A percentile compares a stretch with the other conserved stretches of the same genome.
phyloP scores from a whole-genome alignment of 371 early-diverging fungal genomes.

The Mortierella sp. region DNA sequence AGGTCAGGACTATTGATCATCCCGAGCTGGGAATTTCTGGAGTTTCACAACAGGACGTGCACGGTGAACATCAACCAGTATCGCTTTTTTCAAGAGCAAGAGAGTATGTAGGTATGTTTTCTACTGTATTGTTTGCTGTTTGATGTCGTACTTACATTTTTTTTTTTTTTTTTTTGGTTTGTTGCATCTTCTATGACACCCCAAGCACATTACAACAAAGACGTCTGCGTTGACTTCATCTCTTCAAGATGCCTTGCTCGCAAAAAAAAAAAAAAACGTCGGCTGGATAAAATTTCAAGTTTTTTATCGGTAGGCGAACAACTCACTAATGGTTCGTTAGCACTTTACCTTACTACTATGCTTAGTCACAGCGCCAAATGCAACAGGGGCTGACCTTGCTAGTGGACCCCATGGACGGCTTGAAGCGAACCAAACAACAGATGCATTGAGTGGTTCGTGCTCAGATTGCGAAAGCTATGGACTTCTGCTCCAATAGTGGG shows the following conservation, averaged over 20 bases:
- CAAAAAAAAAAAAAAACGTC: not conserved
- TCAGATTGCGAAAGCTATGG: conserved; percentile 3
- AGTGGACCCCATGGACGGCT: conserved; percentile 7
- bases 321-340: too few species aligned
- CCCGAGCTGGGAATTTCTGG: conserved; percentile 13
- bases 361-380: conserved; percentile 8
- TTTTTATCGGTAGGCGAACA: too few species aligned
- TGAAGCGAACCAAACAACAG: conserved; percentile 12
- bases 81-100: conserved; percentile 5
- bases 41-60: conserved; percentile 9
- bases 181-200: conserved; percentile 1
- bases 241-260: not conserved
- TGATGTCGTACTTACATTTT: not conserved
- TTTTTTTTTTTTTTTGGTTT: not conserved
- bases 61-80: conserved; percentile 4
- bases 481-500: conserved; percentile 4
- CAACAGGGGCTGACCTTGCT: conserved; percentile 7
- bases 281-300: not conserved
- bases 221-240: not conserved
- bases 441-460: conserved; percentile 17
- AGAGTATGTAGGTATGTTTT: conserved; percentile 6
- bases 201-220: not conserved
- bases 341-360: not conserved
- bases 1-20: conserved; percentile 6
- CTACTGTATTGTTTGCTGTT: not conserved